These are phyloP conservation scores for Stentor roeselii DNA, from an alignment of 73 alveolate genomes.

Conservation along the genomic window DNA sequence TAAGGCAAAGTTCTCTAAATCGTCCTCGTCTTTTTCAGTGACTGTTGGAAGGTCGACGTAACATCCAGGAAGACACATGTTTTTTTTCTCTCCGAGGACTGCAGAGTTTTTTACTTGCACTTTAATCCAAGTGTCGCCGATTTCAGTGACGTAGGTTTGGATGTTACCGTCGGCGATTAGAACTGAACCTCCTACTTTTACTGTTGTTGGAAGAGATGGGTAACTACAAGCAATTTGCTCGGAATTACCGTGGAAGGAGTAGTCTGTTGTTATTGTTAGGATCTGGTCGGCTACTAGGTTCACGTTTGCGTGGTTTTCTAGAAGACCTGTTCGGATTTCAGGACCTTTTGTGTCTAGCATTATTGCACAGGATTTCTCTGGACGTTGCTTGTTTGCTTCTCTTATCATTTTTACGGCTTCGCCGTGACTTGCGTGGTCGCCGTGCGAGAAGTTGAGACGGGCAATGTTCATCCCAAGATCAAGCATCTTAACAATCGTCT, in stretches of 20 bases:
- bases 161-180: slow-evolving; percentile 80
- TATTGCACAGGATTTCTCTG: slow-evolving; percentile 51
- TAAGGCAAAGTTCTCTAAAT: slow-evolving; percentile 62
- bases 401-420: slow-evolving; percentile 35
- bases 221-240: slow-evolving; percentile 68
- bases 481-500: slow-evolving; percentile 55
- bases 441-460: slow-evolving; percentile 93
- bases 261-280: slow-evolving; percentile 50
- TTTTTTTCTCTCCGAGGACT: slow-evolving; percentile 73
- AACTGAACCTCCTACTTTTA: slow-evolving; percentile 56
- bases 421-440: slow-evolving; percentile 77
- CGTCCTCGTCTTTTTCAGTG: slow-evolving; percentile 97
- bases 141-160: slow-evolving; percentile 60
- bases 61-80: slow-evolving; percentile 83
- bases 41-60: slow-evolving; percentile 78
- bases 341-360: slow-evolving; percentile 91
- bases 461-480: slow-evolving; percentile 95
- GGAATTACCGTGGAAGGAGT: slow-evolving; percentile 60
- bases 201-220: slow-evolving; percentile 57
- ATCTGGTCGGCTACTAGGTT: neutral
- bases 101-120: slow-evolving; percentile 56
- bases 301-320: slow-evolving; percentile 44
- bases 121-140: slow-evolving; percentile 43
- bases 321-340: slow-evolving; percentile 81
- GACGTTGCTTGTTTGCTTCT: slow-evolving; percentile 49